Percentiles rank a stretch among this genome's conserved stretches.
phyloP scores from a whole-genome alignment of 345 rosid species.

The Reutealis trisperma region DNA sequence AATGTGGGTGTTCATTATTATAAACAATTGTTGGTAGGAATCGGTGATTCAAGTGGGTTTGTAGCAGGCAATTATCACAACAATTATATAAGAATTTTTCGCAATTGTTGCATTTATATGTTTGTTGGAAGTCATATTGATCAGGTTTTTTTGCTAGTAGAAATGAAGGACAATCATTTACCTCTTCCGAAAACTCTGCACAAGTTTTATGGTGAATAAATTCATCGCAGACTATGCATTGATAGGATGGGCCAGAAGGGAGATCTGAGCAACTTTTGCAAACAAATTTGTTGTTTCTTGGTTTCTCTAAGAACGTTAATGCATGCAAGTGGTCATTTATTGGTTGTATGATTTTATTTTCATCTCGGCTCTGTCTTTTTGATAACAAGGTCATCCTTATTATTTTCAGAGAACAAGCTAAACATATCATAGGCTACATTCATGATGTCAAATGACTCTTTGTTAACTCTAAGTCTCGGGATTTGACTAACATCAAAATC shows the following conservation, averaged over 20 bases:
- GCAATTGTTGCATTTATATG: neutral
- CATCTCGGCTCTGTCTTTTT: neutral
- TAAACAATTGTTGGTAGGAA: neutral
- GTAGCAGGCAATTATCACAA: neutral
- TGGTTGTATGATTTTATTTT: neutral
- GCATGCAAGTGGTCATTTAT: constrained; percentile 4
- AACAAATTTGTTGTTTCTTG: neutral
- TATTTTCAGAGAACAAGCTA: neutral
- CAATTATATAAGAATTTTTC: neutral
- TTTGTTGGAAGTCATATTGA: neutral
- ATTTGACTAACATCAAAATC: neutral
- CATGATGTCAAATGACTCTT: neutral
- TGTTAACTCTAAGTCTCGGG: neutral
- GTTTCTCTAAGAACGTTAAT: neutral
- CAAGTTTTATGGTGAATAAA: neutral
- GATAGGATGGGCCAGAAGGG: neutral
- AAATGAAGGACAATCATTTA: neutral
- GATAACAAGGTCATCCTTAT: neutral
- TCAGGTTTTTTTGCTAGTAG: too few species aligned
- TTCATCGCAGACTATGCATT: neutral
- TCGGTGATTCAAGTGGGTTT: neutral
- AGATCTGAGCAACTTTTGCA: neutral
- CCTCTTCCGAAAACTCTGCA: neutral
- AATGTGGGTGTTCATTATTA: neutral
- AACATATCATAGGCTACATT: neutral